Conservation (phyloP, 192 early-diverging fungal genomes). For the Mortierella antarctica region DNA sequence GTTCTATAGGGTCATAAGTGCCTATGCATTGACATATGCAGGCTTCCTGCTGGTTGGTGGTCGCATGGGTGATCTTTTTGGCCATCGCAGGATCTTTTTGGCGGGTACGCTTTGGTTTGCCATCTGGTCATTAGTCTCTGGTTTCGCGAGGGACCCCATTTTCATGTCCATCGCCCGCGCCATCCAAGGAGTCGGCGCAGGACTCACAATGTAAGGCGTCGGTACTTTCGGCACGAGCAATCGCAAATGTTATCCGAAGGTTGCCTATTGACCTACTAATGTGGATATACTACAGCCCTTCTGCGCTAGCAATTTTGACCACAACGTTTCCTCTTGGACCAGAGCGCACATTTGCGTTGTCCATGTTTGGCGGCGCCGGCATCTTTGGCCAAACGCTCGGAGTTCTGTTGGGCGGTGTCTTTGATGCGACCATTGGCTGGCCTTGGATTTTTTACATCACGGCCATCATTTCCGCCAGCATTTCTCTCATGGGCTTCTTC, state of each 20-base stretch:
- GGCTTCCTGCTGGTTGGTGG: conserved; percentile 55
- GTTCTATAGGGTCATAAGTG: conserved; percentile 25
- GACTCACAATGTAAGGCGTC: conserved; percentile 42
- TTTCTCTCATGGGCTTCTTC: conserved; percentile 20
- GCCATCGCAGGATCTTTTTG: conserved; percentile 43
- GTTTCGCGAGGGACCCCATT: conserved; percentile 44
- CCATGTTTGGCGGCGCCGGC: conserved; percentile 30
- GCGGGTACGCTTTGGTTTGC: conserved; percentile 42
- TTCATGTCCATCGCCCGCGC: conserved; percentile 52
- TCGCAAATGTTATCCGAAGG: too few species aligned
- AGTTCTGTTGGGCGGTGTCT: conserved; percentile 22
- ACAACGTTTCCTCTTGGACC: conserved; percentile 16
- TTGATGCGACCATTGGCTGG: conserved; percentile 26
- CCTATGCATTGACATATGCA: conserved; percentile 51
- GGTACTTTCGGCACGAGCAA: too few species aligned
- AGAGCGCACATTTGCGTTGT: conserved; percentile 15
- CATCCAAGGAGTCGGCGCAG: conserved; percentile 47
- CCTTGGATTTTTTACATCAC: conserved; percentile 42
- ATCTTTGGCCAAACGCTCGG: conserved; percentile 16
- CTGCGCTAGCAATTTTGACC: conserved; percentile 27
- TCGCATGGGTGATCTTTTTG: conserved; percentile 53
- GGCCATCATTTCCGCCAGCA: conserved; percentile 13
- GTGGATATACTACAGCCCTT: too few species aligned
- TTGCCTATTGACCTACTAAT: too few species aligned
- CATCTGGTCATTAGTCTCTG: conserved; percentile 43